A percentile compares a stretch with the other conserved stretches of the same genome.
Conservation (phyloP, 352 stramenopile genomes). For the Peronosclerospora sorghi region DNA sequence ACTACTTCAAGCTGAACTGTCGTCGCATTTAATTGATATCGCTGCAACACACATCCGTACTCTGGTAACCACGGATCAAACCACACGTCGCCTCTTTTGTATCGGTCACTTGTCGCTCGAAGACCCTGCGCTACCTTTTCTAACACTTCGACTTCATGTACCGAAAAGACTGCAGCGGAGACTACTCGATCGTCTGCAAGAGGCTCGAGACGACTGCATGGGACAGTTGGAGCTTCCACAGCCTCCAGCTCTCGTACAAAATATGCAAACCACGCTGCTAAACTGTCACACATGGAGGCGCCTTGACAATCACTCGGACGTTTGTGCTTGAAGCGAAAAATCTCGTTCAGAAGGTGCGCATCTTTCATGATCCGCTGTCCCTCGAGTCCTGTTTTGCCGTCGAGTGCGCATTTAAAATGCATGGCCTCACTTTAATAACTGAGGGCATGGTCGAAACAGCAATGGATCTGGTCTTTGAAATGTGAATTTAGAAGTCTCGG, state of each 20-base stretch:
- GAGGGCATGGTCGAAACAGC: too few species aligned
- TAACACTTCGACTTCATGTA: constrained; percentile 17
- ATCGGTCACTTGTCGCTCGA: neutral
- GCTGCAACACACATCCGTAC: constrained; percentile 36
- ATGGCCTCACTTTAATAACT: too few species aligned
- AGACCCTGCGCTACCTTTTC: constrained; percentile 8
- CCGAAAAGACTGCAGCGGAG: constrained; percentile 13
- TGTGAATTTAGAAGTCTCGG: too few species aligned
- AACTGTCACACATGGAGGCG: neutral
- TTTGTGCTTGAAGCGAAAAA: constrained; percentile 42
- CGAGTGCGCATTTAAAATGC: too few species aligned
- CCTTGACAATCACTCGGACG: constrained; percentile 22
- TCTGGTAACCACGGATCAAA: constrained; percentile 30
- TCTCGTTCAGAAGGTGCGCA: constrained; percentile 14
- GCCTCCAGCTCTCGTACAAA: constrained; percentile 11
- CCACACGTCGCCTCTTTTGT: constrained; percentile 17
- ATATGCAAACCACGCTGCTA: constrained; percentile 5
- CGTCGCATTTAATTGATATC: constrained; percentile 11
- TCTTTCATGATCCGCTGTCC: neutral
- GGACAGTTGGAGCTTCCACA: constrained; percentile 2
- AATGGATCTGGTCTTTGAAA: too few species aligned
- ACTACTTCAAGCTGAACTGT: constrained; percentile 23
- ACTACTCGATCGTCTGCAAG: constrained; percentile 16
- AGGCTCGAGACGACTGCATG: constrained; percentile 7
- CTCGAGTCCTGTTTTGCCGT: too few species aligned